These are phyloP conservation scores for Tremella fuciformis DNA, from an alignment of 768 basidiomycete species.

Conservation along the genomic window DNA sequence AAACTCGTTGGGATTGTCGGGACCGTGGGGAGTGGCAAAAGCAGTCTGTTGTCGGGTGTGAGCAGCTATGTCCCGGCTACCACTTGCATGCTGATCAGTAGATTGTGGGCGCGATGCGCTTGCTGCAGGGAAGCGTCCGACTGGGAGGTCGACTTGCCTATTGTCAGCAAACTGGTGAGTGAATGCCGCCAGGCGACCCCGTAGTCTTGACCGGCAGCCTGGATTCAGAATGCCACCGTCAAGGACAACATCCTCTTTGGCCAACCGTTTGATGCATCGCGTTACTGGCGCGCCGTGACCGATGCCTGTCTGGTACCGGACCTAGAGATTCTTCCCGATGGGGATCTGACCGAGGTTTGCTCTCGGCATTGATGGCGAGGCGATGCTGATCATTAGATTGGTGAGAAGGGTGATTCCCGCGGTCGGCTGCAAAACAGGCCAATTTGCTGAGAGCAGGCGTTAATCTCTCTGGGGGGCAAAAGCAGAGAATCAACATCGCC, in stretches of 20 bases:
- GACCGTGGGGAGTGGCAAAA: constrained; percentile 66
- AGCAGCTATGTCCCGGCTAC: constrained; percentile 6
- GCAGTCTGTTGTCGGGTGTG: constrained; percentile 50
- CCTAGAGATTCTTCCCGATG: constrained; percentile 64
- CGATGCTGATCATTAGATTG: constrained; percentile 56
- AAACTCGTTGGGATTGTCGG: constrained; percentile 65
- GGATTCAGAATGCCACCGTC: constrained; percentile 67
- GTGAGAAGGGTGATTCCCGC: constrained; percentile 61
- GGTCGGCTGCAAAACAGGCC: background rate
- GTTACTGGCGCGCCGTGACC: constrained; percentile 65
- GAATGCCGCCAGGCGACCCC: background rate
- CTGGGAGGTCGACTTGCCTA: constrained; percentile 69
- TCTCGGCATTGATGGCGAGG: background rate
- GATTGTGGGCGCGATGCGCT: constrained; percentile 70
- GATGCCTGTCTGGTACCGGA: constrained; percentile 64
- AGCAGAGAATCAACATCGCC: constrained; percentile 64
- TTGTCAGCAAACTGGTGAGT: constrained; percentile 60
- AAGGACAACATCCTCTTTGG: constrained; percentile 70
- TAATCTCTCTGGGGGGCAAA: constrained; percentile 56
- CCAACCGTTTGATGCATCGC: constrained; percentile 62
- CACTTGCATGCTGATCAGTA: constrained; percentile 25
- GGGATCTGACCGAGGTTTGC: constrained; percentile 68
- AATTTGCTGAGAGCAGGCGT: constrained; percentile 15
- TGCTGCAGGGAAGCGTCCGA: constrained; percentile 57
- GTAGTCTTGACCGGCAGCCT: constrained; percentile 53